Evolutionary conservation across 164 flowering plant genomes (phyloP).

Genomic region (Tinospora cordifolia): DNA sequence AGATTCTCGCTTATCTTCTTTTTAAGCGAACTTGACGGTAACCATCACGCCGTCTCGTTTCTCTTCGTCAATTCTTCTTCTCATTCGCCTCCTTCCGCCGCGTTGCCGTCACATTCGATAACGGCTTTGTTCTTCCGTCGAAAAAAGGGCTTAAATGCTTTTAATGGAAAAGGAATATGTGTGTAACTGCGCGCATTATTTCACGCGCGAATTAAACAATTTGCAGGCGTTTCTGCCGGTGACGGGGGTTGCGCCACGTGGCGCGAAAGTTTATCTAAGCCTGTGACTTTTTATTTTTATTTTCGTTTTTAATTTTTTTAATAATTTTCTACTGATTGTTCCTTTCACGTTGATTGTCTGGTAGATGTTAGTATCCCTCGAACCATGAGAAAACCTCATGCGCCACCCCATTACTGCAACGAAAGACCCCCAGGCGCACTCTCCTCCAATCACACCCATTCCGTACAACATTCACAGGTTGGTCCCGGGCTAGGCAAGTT

Average conservation of each 20-base stretch:
- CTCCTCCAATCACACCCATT: too few relatives aligned
- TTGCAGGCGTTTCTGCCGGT: constrained; percentile 7
- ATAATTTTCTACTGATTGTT: neutral
- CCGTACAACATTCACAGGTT: too few relatives aligned
- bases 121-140: neutral
- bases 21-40: constrained; percentile 2
- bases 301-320: too few relatives aligned
- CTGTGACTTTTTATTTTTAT: too few relatives aligned
- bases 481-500: too few relatives aligned
- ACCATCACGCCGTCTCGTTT: neutral
- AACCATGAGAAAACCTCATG: neutral
- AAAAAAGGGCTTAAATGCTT: neutral
- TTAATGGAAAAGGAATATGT: constrained; percentile 11
- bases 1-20: constrained; percentile 5
- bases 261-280: neutral
- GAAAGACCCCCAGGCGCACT: too few relatives aligned
- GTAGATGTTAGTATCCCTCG: neutral
- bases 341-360: too few relatives aligned
- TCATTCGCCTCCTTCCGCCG: neutral
- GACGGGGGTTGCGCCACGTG: constrained; percentile 15
- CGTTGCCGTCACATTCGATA: neutral
- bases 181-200: constrained; percentile 9
- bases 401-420: neutral
- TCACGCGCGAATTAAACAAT: constrained; percentile 13
- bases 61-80: neutral